Percentiles rank a stretch among this genome's conserved stretches.
phyloP scores from a whole-genome alignment of 2,329 filamentous ascomycete genomes.

The Hymenoscyphus scutula region DNA sequence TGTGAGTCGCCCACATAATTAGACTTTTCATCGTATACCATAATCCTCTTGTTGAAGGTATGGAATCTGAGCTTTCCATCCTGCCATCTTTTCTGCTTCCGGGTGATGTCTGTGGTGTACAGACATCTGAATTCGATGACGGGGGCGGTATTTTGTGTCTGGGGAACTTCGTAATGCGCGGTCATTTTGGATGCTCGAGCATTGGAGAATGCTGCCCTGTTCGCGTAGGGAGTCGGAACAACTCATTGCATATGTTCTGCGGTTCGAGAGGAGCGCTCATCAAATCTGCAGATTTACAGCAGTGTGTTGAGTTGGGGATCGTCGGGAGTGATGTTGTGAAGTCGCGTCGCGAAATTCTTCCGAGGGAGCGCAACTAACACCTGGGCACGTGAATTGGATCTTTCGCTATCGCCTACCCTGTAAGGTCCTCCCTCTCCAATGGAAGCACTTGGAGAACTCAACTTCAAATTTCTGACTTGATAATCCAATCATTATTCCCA shows the following conservation, averaged over 20 bases:
- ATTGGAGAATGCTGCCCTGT: slow-evolving; percentile 16
- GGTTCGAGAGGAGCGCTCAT: neutral
- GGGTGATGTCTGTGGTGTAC: slow-evolving; percentile 79
- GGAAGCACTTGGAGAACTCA: too few species aligned
- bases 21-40: slow-evolving; percentile 81
- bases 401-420: too few species aligned
- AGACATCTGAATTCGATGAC: slow-evolving; percentile 84
- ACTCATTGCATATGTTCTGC: slow-evolving; percentile 17
- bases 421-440: too few species aligned
- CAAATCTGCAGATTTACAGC: neutral
- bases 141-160: slow-evolving; percentile 57
- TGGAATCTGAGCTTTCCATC: slow-evolving; percentile 87
- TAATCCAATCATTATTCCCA: too few species aligned
- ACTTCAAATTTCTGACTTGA: too few species aligned
- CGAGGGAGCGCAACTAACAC: too few species aligned
- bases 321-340: neutral
- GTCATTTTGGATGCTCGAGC: slow-evolving; percentile 13
- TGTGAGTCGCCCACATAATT: slow-evolving; percentile 84
- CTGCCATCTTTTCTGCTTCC: slow-evolving; percentile 91
- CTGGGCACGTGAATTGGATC: too few species aligned
- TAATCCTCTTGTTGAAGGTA: slow-evolving; percentile 84
- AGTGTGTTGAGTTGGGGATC: neutral
- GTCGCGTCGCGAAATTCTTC: too few species aligned
- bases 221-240: neutral
- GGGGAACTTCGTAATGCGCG: slow-evolving; percentile 27